phyloP scores from a whole-genome alignment of 148 eudicot species.

The Persicaria maculosa region DNA sequence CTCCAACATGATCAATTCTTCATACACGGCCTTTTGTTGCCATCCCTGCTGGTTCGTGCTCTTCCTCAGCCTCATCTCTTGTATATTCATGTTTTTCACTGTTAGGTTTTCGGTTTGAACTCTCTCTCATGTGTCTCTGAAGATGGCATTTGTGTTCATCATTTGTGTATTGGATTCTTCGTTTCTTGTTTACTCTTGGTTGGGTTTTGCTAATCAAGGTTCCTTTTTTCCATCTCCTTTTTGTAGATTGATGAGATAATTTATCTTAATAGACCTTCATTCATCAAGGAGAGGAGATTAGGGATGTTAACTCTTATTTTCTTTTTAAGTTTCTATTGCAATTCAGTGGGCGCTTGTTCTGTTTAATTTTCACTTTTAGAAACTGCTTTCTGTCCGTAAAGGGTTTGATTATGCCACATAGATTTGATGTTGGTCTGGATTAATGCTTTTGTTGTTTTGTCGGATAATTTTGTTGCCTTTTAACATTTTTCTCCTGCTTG shows the following conservation, averaged over 20 bases:
- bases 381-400: not conserved
- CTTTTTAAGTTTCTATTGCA: not conserved
- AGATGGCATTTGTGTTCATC: too few relatives aligned
- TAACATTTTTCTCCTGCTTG: not conserved
- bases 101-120: too few relatives aligned
- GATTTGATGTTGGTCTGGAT: not conserved
- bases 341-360: not conserved
- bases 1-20: too few relatives aligned
- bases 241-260: not conserved
- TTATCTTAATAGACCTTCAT: not conserved
- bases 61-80: too few relatives aligned
- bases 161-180: too few relatives aligned
- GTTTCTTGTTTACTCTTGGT: too few relatives aligned
- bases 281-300: not conserved
- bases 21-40: too few relatives aligned
- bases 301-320: not conserved
- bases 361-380: not conserved
- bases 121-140: too few relatives aligned
- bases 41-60: too few relatives aligned
- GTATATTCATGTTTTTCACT: too few relatives aligned
- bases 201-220: too few relatives aligned
- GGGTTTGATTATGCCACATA: not conserved
- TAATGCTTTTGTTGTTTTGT: not conserved
- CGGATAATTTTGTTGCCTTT: not conserved
- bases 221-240: not conserved